A percentile compares a stretch with the other conserved stretches of the same genome.
Evolutionary conservation across 2,329 filamentous ascomycete genomes (phyloP).

Genomic region (Colletotrichum filicis): DNA sequence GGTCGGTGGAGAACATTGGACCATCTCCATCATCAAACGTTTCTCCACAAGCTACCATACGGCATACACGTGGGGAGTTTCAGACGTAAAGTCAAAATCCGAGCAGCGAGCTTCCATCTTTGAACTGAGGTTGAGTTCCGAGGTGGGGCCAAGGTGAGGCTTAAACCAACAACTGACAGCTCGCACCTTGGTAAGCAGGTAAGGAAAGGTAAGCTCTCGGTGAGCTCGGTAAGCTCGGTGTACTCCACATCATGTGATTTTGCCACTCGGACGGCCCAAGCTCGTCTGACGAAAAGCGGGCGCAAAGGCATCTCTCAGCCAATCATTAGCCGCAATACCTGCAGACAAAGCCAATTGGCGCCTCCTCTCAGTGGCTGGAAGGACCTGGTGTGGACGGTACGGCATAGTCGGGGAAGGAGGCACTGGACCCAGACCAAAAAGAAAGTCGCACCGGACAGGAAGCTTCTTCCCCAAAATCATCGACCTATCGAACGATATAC

Average conservation of each 20-base stretch:
- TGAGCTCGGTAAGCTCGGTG: slow-evolving; percentile 19
- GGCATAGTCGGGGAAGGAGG: slow-evolving; percentile 7
- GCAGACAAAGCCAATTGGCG: slow-evolving; percentile 21
- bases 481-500: slow-evolving; percentile 33
- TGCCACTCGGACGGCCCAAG: slow-evolving; percentile 19
- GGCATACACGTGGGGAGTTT: slow-evolving; percentile 5
- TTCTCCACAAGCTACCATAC: neutral
- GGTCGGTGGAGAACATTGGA: no score
- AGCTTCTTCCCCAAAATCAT: slow-evolving; percentile 33
- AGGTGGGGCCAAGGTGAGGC: slow-evolving; percentile 30
- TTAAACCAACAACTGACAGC: slow-evolving; percentile 17
- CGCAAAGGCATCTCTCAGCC: neutral
- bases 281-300: slow-evolving; percentile 30
- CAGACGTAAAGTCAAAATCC: slow-evolving; percentile 1
- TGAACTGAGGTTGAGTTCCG: slow-evolving; percentile 1
- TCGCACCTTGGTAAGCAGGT: neutral
- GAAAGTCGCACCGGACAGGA: slow-evolving; percentile 22
- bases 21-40: no score
- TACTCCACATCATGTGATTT: slow-evolving; percentile 33
- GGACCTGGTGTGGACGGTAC: neutral
- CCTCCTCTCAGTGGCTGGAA: slow-evolving; percentile 26
- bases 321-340: neutral
- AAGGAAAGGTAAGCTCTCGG: slow-evolving; percentile 1
- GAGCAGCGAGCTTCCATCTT: neutral
- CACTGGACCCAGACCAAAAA: slow-evolving; percentile 18